Evolutionary conservation across 768 basidiomycete species (phyloP).

Genomic region (Hericium rajendrae): DNA sequence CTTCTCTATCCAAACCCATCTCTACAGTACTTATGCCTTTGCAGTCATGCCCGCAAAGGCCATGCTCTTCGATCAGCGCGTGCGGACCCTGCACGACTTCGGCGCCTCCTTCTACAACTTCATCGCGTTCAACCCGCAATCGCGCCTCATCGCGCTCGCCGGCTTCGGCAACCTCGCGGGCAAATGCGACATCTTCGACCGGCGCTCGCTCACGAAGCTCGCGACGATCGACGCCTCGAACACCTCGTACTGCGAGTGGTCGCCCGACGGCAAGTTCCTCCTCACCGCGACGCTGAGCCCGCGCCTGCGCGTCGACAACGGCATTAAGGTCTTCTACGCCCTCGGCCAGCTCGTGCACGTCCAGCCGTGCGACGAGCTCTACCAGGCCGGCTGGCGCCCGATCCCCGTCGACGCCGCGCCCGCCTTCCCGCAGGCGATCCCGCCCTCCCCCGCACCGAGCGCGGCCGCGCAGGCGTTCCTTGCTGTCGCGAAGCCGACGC

Average conservation of each 20-base stretch:
- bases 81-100: conserved; percentile 82
- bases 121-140: conserved; percentile 91
- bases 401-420: conserved; percentile 54
- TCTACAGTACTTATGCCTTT: not conserved
- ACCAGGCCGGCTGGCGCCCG: conserved; percentile 82
- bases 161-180: conserved; percentile 97
- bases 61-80: conserved; percentile 85
- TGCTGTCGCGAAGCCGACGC: conserved; percentile 42
- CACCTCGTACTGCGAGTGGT: conserved; percentile 93
- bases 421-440: conserved; percentile 57
- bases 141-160: conserved; percentile 76
- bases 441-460: conserved; percentile 57
- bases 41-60: conserved; percentile 93
- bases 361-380: conserved; percentile 78
- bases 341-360: conserved; percentile 79
- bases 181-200: conserved; percentile 86
- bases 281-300: conserved; percentile 95
- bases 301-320: conserved; percentile 92
- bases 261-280: conserved; percentile 84
- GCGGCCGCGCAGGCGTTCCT: conserved; percentile 43
- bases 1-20: not conserved
- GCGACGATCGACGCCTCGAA: conserved; percentile 82
- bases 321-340: conserved; percentile 94
- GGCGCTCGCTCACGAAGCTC: conserved; percentile 72
- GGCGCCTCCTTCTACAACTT: conserved; percentile 86